phyloP scores from a whole-genome alignment of 164 flowering plant genomes.

The Kalanchoe fedtschenkoi region DNA sequence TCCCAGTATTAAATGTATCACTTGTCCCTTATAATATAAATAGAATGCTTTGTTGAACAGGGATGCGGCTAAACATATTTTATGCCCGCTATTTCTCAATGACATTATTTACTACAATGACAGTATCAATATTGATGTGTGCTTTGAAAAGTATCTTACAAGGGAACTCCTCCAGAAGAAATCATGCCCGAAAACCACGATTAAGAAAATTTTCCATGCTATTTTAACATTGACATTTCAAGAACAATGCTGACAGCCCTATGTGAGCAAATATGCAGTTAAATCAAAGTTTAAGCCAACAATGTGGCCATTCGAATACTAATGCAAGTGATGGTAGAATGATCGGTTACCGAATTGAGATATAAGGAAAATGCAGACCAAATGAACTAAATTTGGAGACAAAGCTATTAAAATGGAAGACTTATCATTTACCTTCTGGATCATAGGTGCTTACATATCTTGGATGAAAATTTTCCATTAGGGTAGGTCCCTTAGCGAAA shows the following conservation, averaged over 20 bases:
- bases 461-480: conserved; percentile 26
- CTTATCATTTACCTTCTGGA: conserved; percentile 34
- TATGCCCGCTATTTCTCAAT: not conserved
- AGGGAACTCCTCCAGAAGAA: too few relatives aligned
- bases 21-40: too few relatives aligned
- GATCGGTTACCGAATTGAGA: not conserved
- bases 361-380: too few relatives aligned
- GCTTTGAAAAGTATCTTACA: not conserved
- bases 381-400: not conserved
- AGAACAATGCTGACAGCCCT: not conserved
- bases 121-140: too few relatives aligned
- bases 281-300: not conserved
- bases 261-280: not conserved
- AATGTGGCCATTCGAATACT: not conserved
- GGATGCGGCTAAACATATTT: not conserved
- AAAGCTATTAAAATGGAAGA: conserved; percentile 7
- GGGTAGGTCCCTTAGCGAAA: conserved; percentile 58
- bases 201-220: not conserved
- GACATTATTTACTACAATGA: not conserved
- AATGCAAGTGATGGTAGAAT: not conserved
- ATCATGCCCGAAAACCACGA: not conserved
- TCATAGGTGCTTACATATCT: conserved; percentile 35
- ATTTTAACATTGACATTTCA: not conserved
- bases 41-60: too few relatives aligned
- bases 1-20: too few relatives aligned